Base-by-base conservation (phyloP, 805 yeast species). In the Geotrichum ghanense region DNA sequence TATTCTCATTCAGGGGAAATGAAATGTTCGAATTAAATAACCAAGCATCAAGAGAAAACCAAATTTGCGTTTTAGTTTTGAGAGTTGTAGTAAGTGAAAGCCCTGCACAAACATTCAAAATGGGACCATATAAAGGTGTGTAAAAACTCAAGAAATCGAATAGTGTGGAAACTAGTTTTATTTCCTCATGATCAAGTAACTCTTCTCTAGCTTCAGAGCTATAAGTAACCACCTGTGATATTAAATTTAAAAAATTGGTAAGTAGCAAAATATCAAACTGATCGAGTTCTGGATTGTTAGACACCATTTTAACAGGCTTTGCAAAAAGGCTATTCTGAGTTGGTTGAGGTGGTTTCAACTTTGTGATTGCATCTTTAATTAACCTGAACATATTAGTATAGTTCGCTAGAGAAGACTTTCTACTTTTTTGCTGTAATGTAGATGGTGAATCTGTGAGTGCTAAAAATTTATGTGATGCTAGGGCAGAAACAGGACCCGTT, bases 241-340 rank as follows among this genome's bases (percentile, higher is more conserved):
- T 66, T 44, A 92, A 65, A 22, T 83, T 78, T 48, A 87, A 67
- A 53, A 84, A 79, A 0, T 95, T 83, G 0, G 89, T 74, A 4
- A 88, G 68, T 45, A 84, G 78, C 5, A 86, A 72, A 5, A 85
- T 65, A 0, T 89, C 82, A 59, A 88, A 96, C 52, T 86, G 95
- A 27, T 84, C 83, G 25, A 88, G 67, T 45, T 81, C 86, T 9
- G 73, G 71, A 26, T 71, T 73, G 43, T 71, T 60, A 6, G 56
- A 48, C 3, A 45, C 39, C n/a, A 50, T 51, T 24, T 47, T 46
- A 14, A 48, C 43, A 17, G 50, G 43, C 27, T 45, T 44, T 5
- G 45, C 19, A 10, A 47, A 27, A 6, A 24, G 43, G 2, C 47
- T 22, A 1, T 26, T 34, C 2, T 27, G 44, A 2, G 46, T 17